Evolutionary conservation across 2,329 filamentous ascomycete species (phyloP), one percentile per base, ranked within the genome.

Genomic region (Xylaria sp.): DNA sequence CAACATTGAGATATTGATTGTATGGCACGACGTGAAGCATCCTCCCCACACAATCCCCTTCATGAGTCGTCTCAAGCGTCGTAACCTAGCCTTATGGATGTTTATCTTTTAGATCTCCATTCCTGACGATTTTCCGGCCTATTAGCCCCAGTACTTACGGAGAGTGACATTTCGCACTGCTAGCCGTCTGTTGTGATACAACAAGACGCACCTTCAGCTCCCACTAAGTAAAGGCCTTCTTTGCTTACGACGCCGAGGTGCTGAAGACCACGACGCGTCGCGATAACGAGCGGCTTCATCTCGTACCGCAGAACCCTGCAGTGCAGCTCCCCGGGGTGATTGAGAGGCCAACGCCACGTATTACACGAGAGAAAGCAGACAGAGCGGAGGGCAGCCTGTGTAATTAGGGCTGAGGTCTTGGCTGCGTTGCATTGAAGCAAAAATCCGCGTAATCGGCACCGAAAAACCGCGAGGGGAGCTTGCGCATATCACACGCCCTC

Each of bases 281-380:
- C 59, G 50, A 61, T 69, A 61, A n/a, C 63, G 63, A 66, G 58
- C 62, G 20, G 53, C 42, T 42, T 65, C 29, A n/a, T 49, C 31
- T 44, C 17, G 25, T 53, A 15, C 27, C n/a, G 7, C 53, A 54
- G 38, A 6, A 10, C 20, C 29, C 13, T 38, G 53, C 31, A 39
- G 51, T 25, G 20, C 45, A 61, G 29, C 57, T 29, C 42, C 11
- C n/a, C 29, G 20, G 25, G 29, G 20, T 17, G 44, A 38, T n/a
- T 25, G 51, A 57, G 44, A 57, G 11, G n/a, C 17, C 58, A 27
- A 29, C 59, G 53, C 59, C 58, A 66, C 53, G 58, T 25, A 66
- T 22, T 57, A 33, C 27, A 47, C 25, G 15, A 45, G 25, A 15
- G 5, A 31, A n/a, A 51, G 3, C 3, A 7, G 5, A 20, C 20